Evolutionary conservation across 176 grass and related monocot genomes (phyloP).

Genomic region (Coix lacrymajobi): DNA sequence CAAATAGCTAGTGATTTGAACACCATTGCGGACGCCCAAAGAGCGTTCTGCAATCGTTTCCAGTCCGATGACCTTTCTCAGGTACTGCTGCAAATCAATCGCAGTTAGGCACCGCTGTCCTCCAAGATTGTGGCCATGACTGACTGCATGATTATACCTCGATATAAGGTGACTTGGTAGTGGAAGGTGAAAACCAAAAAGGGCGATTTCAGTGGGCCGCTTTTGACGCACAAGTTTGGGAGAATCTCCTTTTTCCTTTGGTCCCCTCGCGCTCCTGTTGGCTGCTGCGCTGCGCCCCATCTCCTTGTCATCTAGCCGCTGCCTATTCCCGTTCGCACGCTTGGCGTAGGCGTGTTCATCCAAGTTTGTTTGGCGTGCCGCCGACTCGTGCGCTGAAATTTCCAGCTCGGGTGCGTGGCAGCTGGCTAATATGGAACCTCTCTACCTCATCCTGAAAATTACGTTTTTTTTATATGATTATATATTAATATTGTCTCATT

Average conservation of each 20-base stretch:
- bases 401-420: background rate
- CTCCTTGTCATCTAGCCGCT: background rate
- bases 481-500: background rate
- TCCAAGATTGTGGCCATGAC: background rate
- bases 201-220: background rate
- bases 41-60: background rate
- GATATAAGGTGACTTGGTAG: too few species aligned
- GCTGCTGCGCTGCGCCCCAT: background rate
- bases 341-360: background rate
- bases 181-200: slow-evolving; percentile 28
- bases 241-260: background rate
- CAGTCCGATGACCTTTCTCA: background rate
- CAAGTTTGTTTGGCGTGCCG: background rate
- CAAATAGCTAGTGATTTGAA: too few species aligned
- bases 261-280: background rate
- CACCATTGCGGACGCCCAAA: too few species aligned
- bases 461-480: background rate
- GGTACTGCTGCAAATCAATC: background rate
- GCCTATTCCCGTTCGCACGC: background rate
- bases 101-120: background rate
- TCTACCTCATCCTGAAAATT: background rate
- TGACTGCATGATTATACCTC: background rate
- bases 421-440: background rate
- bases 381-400: background rate
- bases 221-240: background rate